phyloP scores from a whole-genome alignment of 169 alveolate genomes.

The Plasmodium ovale region DNA sequence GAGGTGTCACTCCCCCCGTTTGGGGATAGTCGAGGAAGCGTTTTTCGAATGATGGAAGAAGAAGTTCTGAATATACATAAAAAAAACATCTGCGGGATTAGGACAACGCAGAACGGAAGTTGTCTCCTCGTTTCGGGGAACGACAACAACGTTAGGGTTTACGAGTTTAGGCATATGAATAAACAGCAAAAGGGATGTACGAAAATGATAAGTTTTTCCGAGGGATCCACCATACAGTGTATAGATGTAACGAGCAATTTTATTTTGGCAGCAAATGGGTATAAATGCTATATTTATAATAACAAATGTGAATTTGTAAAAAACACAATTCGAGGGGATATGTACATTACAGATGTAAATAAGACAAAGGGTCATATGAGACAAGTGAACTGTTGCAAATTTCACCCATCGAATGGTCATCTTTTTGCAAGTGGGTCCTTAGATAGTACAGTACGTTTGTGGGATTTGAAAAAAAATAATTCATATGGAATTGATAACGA shows the following conservation, averaged over 20 bases:
- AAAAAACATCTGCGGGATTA: conserved; percentile 31
- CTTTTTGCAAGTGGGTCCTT: conserved; percentile 80
- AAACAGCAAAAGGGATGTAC: conserved; percentile 26
- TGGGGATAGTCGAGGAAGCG: background rate
- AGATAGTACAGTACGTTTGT: conserved; percentile 84
- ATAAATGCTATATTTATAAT: conserved; percentile 56
- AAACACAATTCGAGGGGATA: conserved; percentile 83
- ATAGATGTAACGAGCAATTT: conserved; percentile 30
- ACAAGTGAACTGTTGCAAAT: conserved; percentile 78
- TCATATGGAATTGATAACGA: conserved; percentile 48
- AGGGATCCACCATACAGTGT: conserved; percentile 44
- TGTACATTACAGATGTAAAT: conserved; percentile 83
- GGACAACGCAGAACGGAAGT: conserved; percentile 29
- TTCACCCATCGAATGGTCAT: conserved; percentile 75
- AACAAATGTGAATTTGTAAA: conserved; percentile 73
- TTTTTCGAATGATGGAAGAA: conserved; percentile 8
- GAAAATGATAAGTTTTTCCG: conserved; percentile 33
- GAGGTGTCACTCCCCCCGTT: no score
- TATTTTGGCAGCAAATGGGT: conserved; percentile 34
- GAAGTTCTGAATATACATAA: conserved; percentile 44
- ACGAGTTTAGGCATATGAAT: conserved; percentile 55
- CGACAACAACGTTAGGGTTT: conserved; percentile 44
- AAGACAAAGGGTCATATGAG: conserved; percentile 85
- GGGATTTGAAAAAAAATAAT: conserved; percentile 76
- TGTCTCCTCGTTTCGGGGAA: conserved; percentile 41